A percentile compares a stretch with the other conserved stretches of the same genome.
Evolutionary conservation across 148 eudicot species (phyloP).

Genomic region (Beta vulgaris): DNA sequence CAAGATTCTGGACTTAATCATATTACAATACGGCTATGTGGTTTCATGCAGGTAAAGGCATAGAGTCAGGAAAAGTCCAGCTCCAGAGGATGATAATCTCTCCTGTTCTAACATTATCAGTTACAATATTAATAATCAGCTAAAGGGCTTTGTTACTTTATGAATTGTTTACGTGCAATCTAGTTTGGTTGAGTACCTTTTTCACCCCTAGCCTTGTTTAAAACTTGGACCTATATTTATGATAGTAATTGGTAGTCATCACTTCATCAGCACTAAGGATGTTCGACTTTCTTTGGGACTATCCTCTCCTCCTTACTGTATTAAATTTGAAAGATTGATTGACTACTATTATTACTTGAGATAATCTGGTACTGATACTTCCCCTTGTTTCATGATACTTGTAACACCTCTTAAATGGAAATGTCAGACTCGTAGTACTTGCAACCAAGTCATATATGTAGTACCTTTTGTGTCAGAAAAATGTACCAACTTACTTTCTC

Average conservation of each 20-base stretch:
- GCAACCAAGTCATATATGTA: no score
- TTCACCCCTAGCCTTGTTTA: neutral
- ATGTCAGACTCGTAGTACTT: no score
- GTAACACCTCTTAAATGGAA: no score
- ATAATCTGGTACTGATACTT: neutral
- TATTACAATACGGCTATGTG: conserved; percentile 77
- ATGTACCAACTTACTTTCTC: no score
- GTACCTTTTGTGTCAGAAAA: no score
- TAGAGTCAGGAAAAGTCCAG: conserved; percentile 32
- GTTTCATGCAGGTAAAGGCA: conserved; percentile 94
- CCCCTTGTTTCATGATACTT: no score
- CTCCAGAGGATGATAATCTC: neutral
- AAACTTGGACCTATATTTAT: neutral
- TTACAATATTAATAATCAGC: neutral
- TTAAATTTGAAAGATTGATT: neutral
- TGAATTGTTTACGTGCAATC: neutral
- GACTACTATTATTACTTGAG: neutral
- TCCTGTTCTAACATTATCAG: neutral
- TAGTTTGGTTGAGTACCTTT: neutral
- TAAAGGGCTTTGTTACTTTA: neutral
- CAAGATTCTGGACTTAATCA: conserved; percentile 85
- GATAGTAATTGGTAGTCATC: neutral
- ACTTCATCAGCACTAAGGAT: neutral
- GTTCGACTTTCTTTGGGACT: neutral
- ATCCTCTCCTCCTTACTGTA: neutral